Evolutionary conservation across 257 asterid genomes (phyloP), one percentile per base, ranked within the genome.

Genomic region (Eustoma russellianum): DNA sequence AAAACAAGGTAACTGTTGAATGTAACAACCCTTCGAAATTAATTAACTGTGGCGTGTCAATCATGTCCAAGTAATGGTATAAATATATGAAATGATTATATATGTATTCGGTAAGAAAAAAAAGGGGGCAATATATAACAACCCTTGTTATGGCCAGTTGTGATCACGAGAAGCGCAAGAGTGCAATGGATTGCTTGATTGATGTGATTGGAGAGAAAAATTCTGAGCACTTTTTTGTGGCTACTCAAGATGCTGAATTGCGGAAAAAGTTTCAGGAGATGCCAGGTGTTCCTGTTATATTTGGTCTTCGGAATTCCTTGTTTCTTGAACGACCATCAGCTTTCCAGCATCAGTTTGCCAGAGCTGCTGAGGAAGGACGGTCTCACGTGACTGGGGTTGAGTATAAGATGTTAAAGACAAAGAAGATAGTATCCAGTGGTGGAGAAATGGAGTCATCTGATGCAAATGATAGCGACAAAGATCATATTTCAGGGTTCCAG

Each of bases 221-320:
- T 75, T 16, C 76, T 0, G 97, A 87, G 67, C 97, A 82, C 66
- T 84, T 87, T 67, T 87, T 79, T 83, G 90, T 91, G 67, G 95
- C 93, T 57, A 77, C 97, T 9, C 98, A 87, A 69, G 98, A 91
- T 71, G 86, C 83, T 14, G 93, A 77, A 63, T 68, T 87, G 57
- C 73, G 97, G 67, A 75, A 70, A 66, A 72, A 70, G 69, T 71
- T 87, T 34, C 86, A 80, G 60, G 80, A 87, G 97, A 72, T 92
- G 67, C 95, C 95, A 55, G 95, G 97, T 43, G 95, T 92, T 38
- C 99, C 99, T 11, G 24, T 80, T 40, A 54, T 88, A 41, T 83
- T 74, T 70, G 94, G 69, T 55, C 94, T 88, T 50, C 67, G 93
- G 65, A 85, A 92, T 70, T 80, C 95, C 49, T 85, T 88, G 43